phyloP scores from a whole-genome alignment of 208 protist genomes.

The Leishmania martiniquensis region DNA sequence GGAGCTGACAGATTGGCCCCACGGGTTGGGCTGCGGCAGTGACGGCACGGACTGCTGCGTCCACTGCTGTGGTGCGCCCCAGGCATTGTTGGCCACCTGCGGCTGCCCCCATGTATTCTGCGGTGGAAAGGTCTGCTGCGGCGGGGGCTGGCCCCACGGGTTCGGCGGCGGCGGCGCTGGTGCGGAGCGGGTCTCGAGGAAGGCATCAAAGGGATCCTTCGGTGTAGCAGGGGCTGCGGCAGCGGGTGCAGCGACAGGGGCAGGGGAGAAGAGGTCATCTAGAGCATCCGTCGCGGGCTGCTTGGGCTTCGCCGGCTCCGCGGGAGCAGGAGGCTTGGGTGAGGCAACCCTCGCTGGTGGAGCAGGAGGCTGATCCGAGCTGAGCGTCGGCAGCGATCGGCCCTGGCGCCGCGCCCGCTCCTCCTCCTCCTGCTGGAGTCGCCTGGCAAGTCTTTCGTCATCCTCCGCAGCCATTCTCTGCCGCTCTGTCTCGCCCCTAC shows the following conservation, averaged over 20 bases:
- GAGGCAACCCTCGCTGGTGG: neutral
- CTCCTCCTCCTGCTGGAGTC: conserved; percentile 85
- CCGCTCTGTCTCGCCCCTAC: conserved; percentile 27
- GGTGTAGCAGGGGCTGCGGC: conserved; percentile 16
- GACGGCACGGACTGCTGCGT: neutral
- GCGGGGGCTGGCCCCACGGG: conserved; percentile 14
- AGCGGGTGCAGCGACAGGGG: conserved; percentile 18
- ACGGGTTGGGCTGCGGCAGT: conserved; percentile 5
- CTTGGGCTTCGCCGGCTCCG: conserved; percentile 35
- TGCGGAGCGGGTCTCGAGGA: conserved; percentile 35
- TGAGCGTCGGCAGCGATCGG: conserved; percentile 36
- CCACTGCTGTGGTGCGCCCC: conserved; percentile 13
- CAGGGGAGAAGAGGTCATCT: conserved; percentile 78
- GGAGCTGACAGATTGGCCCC: conserved; percentile 14
- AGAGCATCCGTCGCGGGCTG: conserved; percentile 42
- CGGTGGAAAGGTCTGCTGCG: conserved; percentile 6
- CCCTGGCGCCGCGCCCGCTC: conserved; percentile 41
- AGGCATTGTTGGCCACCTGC: conserved; percentile 12
- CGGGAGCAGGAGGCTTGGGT: neutral
- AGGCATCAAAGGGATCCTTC: conserved; percentile 66
- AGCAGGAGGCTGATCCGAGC: conserved; percentile 27
- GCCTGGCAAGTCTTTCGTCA: conserved; percentile 74
- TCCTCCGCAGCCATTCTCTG: conserved; percentile 31
- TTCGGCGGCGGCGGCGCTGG: conserved; percentile 12
- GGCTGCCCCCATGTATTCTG: conserved; percentile 38